Evolutionary conservation across 805 yeast genomes (phyloP), one percentile per base, ranked within the genome.

Genomic region (Wickerhamiella bombiphila): DNA sequence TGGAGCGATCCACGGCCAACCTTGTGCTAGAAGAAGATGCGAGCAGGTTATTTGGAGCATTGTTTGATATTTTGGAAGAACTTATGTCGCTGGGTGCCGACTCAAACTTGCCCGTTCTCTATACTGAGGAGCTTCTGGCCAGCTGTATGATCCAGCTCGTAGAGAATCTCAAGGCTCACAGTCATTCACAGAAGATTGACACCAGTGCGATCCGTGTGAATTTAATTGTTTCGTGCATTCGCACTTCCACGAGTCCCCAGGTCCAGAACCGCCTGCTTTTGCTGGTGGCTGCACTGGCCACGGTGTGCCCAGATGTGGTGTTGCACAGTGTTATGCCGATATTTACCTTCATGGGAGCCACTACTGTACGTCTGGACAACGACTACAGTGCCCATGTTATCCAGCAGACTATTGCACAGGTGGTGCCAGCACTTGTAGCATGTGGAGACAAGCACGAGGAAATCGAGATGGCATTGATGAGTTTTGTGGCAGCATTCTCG

Each of bases 251-350:
- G 32, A 81, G 94, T 21, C 97, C 96, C 2, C 97, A 88, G 58
- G 93, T 86, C 20, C 98, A 91, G 60, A 91, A 91, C 60, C 72
- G 85, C 47, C 61, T 88, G 36, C 63, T 91, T 42, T 63, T 88
- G 41, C 88, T 91, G 20, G 75, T 91, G 47, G 80, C 96, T 2
- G 78, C 83, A 35, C 63, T 91, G 47, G 97, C 97, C 1, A 66
- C 83, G 1, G 61, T 91, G 39, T 80, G 88, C 9, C 95, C 97
- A 6, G 96, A 88, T 52, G 72, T 80, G 22, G 85, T 91, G 21
- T 64, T 91, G 38, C 97, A 91, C 60, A 80, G 95, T 2, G 94
- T 91, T 6, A 91, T 91, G 98, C 98, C 98, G n/a, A 88, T 91
- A 36, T 91, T 91, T 65, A 91, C 98, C 1, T 91, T 91, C 51